Conservation (phyloP, 2,329 filamentous ascomycete species). For the Zasmidium citrigriseum region DNA sequence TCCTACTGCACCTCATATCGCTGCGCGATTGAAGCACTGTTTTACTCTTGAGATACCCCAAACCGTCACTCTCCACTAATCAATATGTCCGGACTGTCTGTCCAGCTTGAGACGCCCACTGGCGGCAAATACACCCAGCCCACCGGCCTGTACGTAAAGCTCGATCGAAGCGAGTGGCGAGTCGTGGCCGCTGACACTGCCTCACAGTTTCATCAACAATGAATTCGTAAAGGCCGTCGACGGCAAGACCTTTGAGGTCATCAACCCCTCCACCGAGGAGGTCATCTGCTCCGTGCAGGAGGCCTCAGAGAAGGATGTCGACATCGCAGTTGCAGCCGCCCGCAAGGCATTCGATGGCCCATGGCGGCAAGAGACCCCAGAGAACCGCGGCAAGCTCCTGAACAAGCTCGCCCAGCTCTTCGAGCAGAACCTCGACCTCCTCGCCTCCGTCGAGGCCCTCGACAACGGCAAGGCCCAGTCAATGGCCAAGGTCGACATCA, state of each 20-base stretch:
- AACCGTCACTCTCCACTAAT: conserved; percentile 7
- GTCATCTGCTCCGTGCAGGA: conserved; percentile 81
- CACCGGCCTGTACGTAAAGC: conserved; percentile 53
- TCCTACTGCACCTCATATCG: conserved; percentile 15
- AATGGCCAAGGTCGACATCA: conserved; percentile 76
- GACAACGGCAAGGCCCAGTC: conserved; percentile 83
- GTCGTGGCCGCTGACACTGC: background rate
- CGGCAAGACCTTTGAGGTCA: conserved; percentile 87
- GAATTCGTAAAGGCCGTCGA: conserved; percentile 83
- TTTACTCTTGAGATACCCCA: conserved; percentile 24
- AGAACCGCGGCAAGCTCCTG: conserved; percentile 69
- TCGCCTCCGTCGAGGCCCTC: conserved; percentile 81
- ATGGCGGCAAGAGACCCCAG: conserved; percentile 69
- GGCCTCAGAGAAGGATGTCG: conserved; percentile 82
- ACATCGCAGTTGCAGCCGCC: conserved; percentile 79
- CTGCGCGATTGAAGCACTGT: conserved; percentile 22
- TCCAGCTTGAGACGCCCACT: conserved; percentile 68
- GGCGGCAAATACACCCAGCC: conserved; percentile 61
- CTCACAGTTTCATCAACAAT: conserved; percentile 81
- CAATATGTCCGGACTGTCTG: conserved; percentile 49
- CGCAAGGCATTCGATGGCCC: conserved; percentile 79
- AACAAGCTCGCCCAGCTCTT: conserved; percentile 76
- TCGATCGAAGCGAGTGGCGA: background rate
- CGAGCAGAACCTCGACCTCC: conserved; percentile 73
- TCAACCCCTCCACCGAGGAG: conserved; percentile 85